phyloP scores from a whole-genome alignment of 331 rosid genomes.

The Phaseolus coccineus region DNA sequence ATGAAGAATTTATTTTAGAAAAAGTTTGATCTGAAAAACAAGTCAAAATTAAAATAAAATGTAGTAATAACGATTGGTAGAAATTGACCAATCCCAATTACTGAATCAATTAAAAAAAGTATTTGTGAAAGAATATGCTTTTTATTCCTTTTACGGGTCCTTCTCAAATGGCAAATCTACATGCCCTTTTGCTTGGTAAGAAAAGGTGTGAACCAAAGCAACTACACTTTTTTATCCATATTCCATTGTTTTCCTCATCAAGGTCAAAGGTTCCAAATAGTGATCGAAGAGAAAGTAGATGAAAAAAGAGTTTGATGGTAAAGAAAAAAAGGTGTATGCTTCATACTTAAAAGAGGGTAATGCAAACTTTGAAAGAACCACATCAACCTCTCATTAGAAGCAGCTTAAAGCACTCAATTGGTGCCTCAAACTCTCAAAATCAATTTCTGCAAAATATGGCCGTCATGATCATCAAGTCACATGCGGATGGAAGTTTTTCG shows the following conservation, averaged over 20 bases:
- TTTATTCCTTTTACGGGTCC: constrained; percentile 19
- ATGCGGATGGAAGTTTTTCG: constrained; percentile 92
- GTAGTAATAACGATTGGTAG: too few species aligned
- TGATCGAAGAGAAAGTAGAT: neutral
- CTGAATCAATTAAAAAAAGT: too few species aligned
- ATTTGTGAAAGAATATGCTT: neutral
- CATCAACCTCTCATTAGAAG: constrained; percentile 57
- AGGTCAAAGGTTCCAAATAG: neutral
- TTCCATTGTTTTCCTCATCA: neutral
- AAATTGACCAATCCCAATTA: too few species aligned
- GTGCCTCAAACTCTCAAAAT: constrained; percentile 43
- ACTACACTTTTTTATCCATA: neutral
- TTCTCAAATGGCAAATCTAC: constrained; percentile 9
- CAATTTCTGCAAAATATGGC: constrained; percentile 86
- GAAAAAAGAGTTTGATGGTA: neutral
- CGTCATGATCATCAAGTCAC: constrained; percentile 65
- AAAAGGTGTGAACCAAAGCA: neutral
- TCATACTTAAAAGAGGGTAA: constrained; percentile 50
- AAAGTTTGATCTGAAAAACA: too few species aligned
- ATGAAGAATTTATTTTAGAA: too few species aligned
- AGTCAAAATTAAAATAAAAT: too few species aligned
- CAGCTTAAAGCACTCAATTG: constrained; percentile 52
- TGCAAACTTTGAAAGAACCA: constrained; percentile 28
- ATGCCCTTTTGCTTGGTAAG: neutral
- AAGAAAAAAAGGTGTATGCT: constrained; percentile 34